Base-by-base conservation (phyloP, 139 green algal genomes). In the Picochlorum costavermella region DNA sequence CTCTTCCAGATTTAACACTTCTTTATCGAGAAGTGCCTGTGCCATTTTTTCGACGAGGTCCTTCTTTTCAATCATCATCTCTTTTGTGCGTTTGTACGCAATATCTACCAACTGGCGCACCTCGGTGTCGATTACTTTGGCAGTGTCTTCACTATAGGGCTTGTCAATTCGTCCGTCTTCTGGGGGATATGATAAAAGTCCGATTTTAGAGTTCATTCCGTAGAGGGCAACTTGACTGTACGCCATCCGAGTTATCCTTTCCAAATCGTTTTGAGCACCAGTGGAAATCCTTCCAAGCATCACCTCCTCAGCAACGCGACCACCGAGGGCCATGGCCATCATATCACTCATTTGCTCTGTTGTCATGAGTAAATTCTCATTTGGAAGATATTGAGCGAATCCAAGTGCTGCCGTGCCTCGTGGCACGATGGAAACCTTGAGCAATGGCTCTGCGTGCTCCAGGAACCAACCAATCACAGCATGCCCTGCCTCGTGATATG, bases 341-440 rank as follows among this genome's bases (percentile, higher is more conserved):
- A 92, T 83, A 82, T 98, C 92, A 28, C 83, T 70, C 56, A 98
- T 84, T 83, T 98, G 92, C 67, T 96, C 81, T 73, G 81, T 89
- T 3, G 92, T 98, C 71, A 92, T 85, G 64, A 99, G 83, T 69
- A 99, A 71, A 77, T 95, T 95, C 72, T 99, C 94, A 64, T 91
- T 97, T 30, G 94, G 94, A 57, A 99, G 86, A 86, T 99, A 99
- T 85, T 99, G 94, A 23, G 94, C 94, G 76, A 99, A 99, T 53
- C 94, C 94, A 26, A 99, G 80, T 17, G 91, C 91, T 3, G 91
- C 92, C 2, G 82, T 86, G 49, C 94, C 94, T 11, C 94, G 82
- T 6, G 94, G 94, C 53, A 99, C 94, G 57, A 98, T 98, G 40
- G 90, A 96, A 56, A 97, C 92, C 84, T 98, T 99, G 33, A 99